Base-by-base conservation (phyloP, 305 asterid species). In the Rubia peregrina region DNA sequence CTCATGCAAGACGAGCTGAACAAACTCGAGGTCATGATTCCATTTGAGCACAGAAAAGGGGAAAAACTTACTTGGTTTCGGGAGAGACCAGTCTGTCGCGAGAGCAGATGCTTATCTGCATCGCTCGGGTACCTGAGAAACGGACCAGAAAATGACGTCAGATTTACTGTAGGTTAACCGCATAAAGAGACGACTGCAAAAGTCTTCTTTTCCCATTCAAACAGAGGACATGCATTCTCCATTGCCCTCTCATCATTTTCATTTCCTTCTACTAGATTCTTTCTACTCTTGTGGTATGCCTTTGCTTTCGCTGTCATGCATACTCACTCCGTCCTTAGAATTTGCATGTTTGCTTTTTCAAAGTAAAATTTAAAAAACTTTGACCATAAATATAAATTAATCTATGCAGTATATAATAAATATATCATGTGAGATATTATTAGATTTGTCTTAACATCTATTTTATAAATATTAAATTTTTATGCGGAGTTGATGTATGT, bases 91-190 rank as follows among this genome's bases (percentile, higher is more conserved):
- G 99, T 91, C 97, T 95, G 98, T 81, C 99, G 81, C 70, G 99
- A 91, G 84, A 95, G 81, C 78, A 95, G 96, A 80, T 89, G 98
- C 85, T 95, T 95, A 91, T 95, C 98, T 67, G 99, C 99, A 79
- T 95, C 99, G 83, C 98, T 91, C 78, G 99, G 99, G 76, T 95
- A 95, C 95, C 99, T 95, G 96, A 87, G 89, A 86, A 79, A 82
- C 71, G 83, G 80, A 79, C 74, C 65, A 73, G 84, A 85, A 79
- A 85, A 80, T 65, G 85, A 90, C 88, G 79, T 82, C 80, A 81
- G 68, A 56, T 17, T 51, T 5, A 71, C 33, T 1, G 33, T 30
- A 30, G 1, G 33, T 30, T 74, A 83, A 78, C 73, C 76, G 72
- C 82, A 81, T 76, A 82, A 82, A 81, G 80, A 71, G 83, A 80